Evolutionary conservation across 495 filamentous ascomycete genomes (phyloP), one percentile per base, ranked within the genome.

Genomic region (Hyaloscypha hepaticicola): DNA sequence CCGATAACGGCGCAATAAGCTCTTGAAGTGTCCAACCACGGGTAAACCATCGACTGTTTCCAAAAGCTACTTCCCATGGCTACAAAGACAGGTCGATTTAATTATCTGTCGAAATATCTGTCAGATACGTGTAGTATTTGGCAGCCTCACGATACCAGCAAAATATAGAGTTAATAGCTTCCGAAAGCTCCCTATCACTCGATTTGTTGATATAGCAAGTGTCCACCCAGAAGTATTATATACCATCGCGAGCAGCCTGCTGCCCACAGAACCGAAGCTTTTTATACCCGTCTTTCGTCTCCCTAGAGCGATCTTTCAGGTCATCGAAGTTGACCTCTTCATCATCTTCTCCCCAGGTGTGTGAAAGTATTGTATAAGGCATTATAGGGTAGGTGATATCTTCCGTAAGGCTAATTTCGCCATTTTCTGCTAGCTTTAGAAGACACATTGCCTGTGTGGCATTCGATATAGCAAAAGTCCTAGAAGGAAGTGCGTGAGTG

Each of bases 71-170:
- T 62, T 62, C 59, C 45, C 45, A 53, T 62, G 24, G 59, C 59
- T 62, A 11, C 53, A 62, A 26, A 62, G 45, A 62, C 59, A 24
- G 34, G 45, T 52, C 45, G 52, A 33, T 62, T 62, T 62, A 33
- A 53, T 53, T 14, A 26, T 62, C 28, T 62, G 29, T 51, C 59
- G 21, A 62, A 62, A 62, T 45, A 62, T 77, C 75, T 19, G 63
- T 28, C 0, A 77, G 64, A 62, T 75, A 75, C 11, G 65, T 72
- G 64, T 75, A 76, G 65, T 73, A 76, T 53, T 50, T 26, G 12
- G 27, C 28, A 19, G 74, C 69, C 19, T 69, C 64, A 22, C 49
- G 21, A 52, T 52, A 52, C 49, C 21, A 52, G 49, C 49, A 52
- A n/a, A n/a, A n/a, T n/a, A n/a, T n/a, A n/a, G n/a, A n/a, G n/a